Base-by-base conservation (phyloP, 139 green algal genomes). In the Zygnema circumcarinatum region DNA sequence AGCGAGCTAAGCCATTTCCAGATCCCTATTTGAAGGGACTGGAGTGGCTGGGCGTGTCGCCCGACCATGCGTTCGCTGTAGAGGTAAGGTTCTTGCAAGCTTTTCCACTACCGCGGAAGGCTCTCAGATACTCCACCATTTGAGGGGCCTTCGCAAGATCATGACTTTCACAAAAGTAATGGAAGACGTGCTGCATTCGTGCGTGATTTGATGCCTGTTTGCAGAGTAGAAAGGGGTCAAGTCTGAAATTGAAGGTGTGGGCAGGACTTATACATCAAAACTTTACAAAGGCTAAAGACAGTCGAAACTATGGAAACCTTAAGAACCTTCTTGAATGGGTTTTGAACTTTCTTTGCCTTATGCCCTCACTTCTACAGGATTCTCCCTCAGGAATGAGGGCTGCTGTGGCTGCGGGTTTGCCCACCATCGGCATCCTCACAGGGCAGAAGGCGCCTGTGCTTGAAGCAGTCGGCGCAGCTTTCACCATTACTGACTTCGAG, bases 11-110 rank as follows among this genome's bases (percentile, higher is more conserved):
- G 90, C 95, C 95, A 0, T 88, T 92, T 81, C 95, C 94, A 0
- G 94, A 96, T 41, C 95, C 95, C 3, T 97, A 97, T 89, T 80
- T 92, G 36, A 74, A 90, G 1, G 95, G 79, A 1, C 82, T 96
- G 89, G 33, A 87, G 32, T 39, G 86, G 42, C 56, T 96, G 7
- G 93, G 93, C 0, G 67, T 96, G 69, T 38, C 74, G 1, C 40
- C 86, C 0, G 36, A 87, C 1, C 25, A 89, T 32, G 74, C 54
- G 31, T 89, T 89, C 40, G 84, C 76, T 38, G 38, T 88, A 72
- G 84, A 89, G 84, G 84, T 89, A 32, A 85, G 69, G 69, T 78
- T 41, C 16, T 62, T 62, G 7, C 47, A 25, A 62, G 47, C 16
- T 62, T 62, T 62, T 62, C 16, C 47, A n/a, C n/a, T n/a, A n/a